phyloP scores from a whole-genome alignment of 108 stramenopile genomes.

The Cylindrotheca closterium region DNA sequence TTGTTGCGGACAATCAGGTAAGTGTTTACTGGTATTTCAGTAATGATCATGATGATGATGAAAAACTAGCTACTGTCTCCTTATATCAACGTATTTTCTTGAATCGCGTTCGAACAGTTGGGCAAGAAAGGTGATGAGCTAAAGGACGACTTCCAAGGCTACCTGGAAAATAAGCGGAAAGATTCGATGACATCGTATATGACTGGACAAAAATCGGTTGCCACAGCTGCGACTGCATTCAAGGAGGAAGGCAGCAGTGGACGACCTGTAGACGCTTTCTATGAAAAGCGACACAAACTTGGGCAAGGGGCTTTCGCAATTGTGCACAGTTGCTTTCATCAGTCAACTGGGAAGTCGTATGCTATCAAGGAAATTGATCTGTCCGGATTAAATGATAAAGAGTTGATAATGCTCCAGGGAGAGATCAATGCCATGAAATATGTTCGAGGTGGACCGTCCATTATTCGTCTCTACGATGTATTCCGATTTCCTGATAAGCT shows the following conservation, averaged over 20 bases:
- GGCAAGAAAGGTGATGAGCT: too few species aligned
- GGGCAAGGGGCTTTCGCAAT: slow-evolving; percentile 71
- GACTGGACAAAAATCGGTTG: slow-evolving; percentile 39
- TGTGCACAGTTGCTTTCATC: slow-evolving; percentile 54
- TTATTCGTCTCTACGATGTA: slow-evolving; percentile 79
- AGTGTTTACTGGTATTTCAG: too few species aligned
- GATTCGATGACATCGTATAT: slow-evolving; percentile 36
- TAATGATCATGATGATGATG: slow-evolving; percentile 17
- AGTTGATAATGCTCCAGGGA: slow-evolving; percentile 39
- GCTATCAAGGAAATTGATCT: slow-evolving; percentile 67
- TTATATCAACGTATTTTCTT: too few species aligned
- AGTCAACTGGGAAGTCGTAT: slow-evolving; percentile 35
- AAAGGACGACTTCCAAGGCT: too few species aligned
- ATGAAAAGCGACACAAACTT: slow-evolving; percentile 37
- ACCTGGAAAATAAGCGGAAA: slow-evolving; percentile 27
- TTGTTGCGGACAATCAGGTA: too few species aligned
- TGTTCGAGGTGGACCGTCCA: slow-evolving; percentile 75
- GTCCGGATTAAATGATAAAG: slow-evolving; percentile 29
- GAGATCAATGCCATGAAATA: slow-evolving; percentile 64
- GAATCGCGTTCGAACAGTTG: too few species aligned
- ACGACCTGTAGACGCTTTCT: slow-evolving; percentile 37
- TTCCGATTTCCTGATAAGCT: slow-evolving; percentile 59
- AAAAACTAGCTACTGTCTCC: too few species aligned
- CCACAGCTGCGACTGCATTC: slow-evolving; percentile 20
- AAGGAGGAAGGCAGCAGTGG: slow-evolving; percentile 38